phyloP scores from a whole-genome alignment of 2,329 filamentous ascomycete genomes.

The Exophiala viscosa region DNA sequence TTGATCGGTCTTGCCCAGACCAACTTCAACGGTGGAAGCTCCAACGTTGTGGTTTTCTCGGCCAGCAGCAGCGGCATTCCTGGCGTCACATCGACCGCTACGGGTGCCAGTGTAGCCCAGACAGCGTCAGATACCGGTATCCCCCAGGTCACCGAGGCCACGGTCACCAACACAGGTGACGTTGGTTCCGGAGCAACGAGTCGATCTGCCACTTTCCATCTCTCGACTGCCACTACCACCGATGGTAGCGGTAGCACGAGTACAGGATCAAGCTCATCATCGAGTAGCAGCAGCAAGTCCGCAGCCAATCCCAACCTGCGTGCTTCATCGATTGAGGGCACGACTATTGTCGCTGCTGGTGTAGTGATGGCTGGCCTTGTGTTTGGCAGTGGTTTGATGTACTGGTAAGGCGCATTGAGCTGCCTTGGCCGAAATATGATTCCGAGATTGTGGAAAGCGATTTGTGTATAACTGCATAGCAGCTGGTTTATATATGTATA shows the following conservation, averaged over 20 bases:
- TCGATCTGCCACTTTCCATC: conserved; percentile 23
- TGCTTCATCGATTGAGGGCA: conserved; percentile 5
- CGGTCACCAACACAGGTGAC: conserved; percentile 14
- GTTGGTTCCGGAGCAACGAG: conserved; percentile 9
- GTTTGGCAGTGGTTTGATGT: conserved; percentile 21
- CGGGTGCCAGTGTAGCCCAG: conserved; percentile 29
- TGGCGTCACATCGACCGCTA: conserved; percentile 18
- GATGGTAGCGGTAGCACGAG: not conserved
- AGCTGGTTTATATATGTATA: no score
- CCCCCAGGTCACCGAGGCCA: conserved; percentile 18
- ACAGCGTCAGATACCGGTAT: conserved; percentile 30
- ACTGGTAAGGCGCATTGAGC: conserved; percentile 5
- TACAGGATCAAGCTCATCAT: conserved; percentile 3
- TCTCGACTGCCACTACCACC: conserved; percentile 11
- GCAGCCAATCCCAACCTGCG: conserved; percentile 18
- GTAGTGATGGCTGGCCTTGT: conserved; percentile 15
- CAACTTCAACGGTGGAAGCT: conserved; percentile 31
- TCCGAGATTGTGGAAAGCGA: no score
- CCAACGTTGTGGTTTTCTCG: conserved; percentile 20
- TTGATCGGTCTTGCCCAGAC: conserved; percentile 68
- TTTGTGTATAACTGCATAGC: no score
- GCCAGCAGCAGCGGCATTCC: conserved; percentile 21
- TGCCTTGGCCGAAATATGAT: no score
- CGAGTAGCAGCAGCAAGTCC: conserved; percentile 5
- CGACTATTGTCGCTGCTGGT: conserved; percentile 5